Percentiles rank a stretch among this genome's conserved stretches.
These are phyloP conservation scores for Vigna hirtella DNA, from an alignment of 306 rosid genomes.

Conservation along the genomic window DNA sequence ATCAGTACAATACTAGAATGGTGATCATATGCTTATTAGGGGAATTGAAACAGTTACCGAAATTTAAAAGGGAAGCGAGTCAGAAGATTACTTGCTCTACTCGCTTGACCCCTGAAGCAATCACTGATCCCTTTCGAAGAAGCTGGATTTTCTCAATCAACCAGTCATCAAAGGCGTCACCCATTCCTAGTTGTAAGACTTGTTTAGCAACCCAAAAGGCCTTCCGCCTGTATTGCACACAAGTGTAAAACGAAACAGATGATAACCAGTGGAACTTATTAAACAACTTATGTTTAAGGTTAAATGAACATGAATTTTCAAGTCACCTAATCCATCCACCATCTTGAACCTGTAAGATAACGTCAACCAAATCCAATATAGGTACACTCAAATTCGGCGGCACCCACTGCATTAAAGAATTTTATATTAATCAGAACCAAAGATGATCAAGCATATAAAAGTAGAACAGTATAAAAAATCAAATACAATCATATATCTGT, in stretches of 20 bases:
- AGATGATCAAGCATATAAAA: conserved; percentile 29
- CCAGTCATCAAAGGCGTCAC: conserved; percentile 99
- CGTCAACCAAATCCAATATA: conserved; percentile 90
- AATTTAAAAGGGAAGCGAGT: conserved; percentile 17
- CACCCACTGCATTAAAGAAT: conserved; percentile 82
- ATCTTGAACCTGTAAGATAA: conserved; percentile 93
- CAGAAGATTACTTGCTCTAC: conserved; percentile 76
- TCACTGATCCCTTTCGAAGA: conserved; percentile 83
- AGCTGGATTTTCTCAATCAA: conserved; percentile 89
- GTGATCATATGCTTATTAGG: conserved; percentile 30
- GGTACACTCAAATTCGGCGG: conserved; percentile 94
- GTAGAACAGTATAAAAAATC: conserved; percentile 8
- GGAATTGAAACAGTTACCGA: conserved; percentile 11
- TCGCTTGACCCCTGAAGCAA: conserved; percentile 86
- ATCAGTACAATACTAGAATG: conserved; percentile 42
- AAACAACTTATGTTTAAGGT: conserved; percentile 14
- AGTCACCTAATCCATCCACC: conserved; percentile 99
- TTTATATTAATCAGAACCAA: conserved; percentile 42
- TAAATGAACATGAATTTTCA: conserved; percentile 24
- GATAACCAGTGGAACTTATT: conserved; percentile 27
- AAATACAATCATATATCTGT: conserved; percentile 31
- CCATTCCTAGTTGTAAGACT: conserved; percentile 96
- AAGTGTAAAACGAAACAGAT: conserved; percentile 37
- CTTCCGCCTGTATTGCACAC: conserved; percentile 67
- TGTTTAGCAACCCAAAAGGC: conserved; percentile 99